Percentiles rank a stretch among this genome's conserved stretches.
Conservation (phyloP, 2,329 filamentous ascomycete genomes). For the Zymoseptoria tritici region DNA sequence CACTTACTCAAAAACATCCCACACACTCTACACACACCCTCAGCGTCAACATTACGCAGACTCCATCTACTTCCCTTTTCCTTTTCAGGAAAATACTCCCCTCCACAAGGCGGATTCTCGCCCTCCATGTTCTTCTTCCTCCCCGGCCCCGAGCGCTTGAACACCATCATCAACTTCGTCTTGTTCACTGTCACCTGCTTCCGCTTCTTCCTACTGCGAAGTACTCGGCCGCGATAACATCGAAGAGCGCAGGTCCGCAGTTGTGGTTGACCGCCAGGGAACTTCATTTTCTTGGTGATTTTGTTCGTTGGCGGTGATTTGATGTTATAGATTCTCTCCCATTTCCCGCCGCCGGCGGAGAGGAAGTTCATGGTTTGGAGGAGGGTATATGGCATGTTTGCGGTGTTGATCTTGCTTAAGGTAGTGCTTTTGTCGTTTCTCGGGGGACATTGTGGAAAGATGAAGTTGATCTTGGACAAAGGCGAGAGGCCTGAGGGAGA, state of each 20-base stretch:
- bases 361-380: constrained; percentile 6
- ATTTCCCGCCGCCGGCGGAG: neutral
- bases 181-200: neutral
- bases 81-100: neutral
- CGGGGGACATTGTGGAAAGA: neutral
- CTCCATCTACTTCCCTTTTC: neutral
- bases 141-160: constrained; percentile 5
- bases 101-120: constrained; percentile 7
- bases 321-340: constrained; percentile 3
- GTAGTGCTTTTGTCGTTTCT: neutral
- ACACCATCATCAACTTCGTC: constrained; percentile 2
- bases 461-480: neutral
- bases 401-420: neutral
- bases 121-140: constrained; percentile 5
- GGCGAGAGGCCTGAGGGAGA: neutral
- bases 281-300: neutral
- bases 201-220: neutral
- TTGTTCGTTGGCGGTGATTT: neutral
- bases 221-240: neutral
- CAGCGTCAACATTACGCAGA: neutral
- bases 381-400: constrained; percentile 5
- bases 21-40: neutral
- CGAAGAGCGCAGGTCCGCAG: neutral
- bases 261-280: neutral
- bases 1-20: neutral